Base-by-base conservation (phyloP, 192 early-diverging fungal species). In the Gamsiella multidivaricata region DNA sequence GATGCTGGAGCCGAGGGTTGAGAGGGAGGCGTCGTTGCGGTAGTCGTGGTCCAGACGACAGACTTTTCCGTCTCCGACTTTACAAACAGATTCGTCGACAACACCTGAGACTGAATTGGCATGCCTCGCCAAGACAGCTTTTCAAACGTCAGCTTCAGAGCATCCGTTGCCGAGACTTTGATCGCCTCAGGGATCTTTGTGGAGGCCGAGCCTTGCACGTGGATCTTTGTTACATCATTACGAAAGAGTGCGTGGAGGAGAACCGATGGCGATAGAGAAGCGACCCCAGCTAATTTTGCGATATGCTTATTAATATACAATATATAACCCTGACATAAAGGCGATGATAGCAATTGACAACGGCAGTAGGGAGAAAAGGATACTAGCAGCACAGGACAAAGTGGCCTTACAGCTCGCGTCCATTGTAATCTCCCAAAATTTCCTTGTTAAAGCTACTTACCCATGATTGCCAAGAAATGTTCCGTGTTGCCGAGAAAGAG, bases 181-280 rank as follows among this genome's bases (percentile, higher is more conserved):
- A 78, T 34, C 34, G 63, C 43, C 11, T 57, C 43, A 22, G 74
- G 26, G 18, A 39, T 46, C 25, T 69, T 78, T 20, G 31, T 46
- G 46, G 62, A 59, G 20, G 29, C 43, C 5, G 71, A 60, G n/a
- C 74, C 74, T 54, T 68, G 74, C 14, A 78, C 74, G 23, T 78
- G 61, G 54, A 78, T 78, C 66, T 78, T 78, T 23, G 65, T 78
- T 18, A 78, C 74, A 42, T 78, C 56, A 61, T 78, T 61, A 2
- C 54, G 41, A 61, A 78, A 78, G 5, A 78, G 53, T 25, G 61
- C 29, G 39, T 78, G 74, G 17, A 78, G 45, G 11, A 78, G 45
- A 12, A 67, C 31, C 0, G 66, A 69, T 0, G 74, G 74, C 4
- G 74, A 69, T 15, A 78, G 14, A 0, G 74, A 68, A 8, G 33